Percentiles rank a stretch among this genome's conserved stretches.
Conservation (phyloP, 345 rosid species). For the Pistacia vera region DNA sequence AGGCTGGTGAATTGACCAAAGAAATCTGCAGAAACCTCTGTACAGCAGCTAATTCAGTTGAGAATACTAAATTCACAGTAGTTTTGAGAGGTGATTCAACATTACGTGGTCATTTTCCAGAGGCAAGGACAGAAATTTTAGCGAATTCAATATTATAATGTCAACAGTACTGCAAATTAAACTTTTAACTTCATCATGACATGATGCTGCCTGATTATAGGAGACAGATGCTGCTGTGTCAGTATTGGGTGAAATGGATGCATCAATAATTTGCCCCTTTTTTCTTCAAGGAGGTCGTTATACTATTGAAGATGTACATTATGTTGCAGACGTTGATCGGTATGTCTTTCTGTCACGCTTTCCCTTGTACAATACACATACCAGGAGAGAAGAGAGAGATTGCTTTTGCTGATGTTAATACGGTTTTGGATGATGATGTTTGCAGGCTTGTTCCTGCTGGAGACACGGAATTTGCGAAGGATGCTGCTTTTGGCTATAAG, state of each 20-base stretch:
- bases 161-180: constrained; percentile 9
- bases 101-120: constrained; percentile 96
- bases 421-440: constrained; percentile 2
- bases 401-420: background rate
- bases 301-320: constrained; percentile 83
- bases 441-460: constrained; percentile 93
- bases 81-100: constrained; percentile 98
- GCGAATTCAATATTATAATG: constrained; percentile 1
- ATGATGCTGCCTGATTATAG: constrained; percentile 38
- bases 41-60: constrained; percentile 62
- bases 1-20: constrained; percentile 76
- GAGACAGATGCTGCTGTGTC: constrained; percentile 93
- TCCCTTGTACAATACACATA: background rate
- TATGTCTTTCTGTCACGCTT: constrained; percentile 24
- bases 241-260: constrained; percentile 86
- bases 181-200: constrained; percentile 10
- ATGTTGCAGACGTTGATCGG: constrained; percentile 90
- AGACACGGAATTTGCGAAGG: constrained; percentile 95
- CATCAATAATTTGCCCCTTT: constrained; percentile 96
- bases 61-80: constrained; percentile 63
- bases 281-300: constrained; percentile 98
- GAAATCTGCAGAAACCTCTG: constrained; percentile 75
- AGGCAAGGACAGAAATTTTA: constrained; percentile 50
- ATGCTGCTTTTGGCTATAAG: constrained; percentile 88
- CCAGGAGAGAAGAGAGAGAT: background rate